Percentiles rank a stretch among this genome's conserved stretches.
These are phyloP conservation scores for Paraphaeosphaeria minitans DNA, from an alignment of 2,329 filamentous ascomycete species.

Conservation along the genomic window DNA sequence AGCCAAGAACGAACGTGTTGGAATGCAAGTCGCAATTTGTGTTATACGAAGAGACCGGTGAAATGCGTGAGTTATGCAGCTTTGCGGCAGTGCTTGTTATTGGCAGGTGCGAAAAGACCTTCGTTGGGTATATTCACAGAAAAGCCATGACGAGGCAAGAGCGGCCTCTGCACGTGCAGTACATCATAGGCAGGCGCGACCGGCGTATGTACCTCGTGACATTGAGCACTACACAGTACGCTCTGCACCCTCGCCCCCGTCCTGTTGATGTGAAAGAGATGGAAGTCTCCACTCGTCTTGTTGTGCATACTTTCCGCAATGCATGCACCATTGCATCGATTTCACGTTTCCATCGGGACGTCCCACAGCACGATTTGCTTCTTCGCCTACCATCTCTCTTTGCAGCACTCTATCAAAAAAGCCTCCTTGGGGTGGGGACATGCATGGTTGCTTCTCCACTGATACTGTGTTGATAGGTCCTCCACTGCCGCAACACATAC, in stretches of 20 bases:
- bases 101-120: neutral
- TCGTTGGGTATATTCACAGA: too few species aligned
- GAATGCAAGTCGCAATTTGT: neutral
- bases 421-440: neutral
- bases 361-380: neutral
- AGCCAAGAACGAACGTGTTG: neutral
- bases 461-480: neutral
- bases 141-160: neutral
- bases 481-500: neutral
- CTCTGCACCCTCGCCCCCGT: neutral
- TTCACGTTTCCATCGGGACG: neutral
- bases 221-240: too few species aligned
- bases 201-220: neutral
- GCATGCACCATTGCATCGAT: neutral
- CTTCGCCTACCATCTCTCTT: neutral
- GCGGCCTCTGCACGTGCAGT: neutral
- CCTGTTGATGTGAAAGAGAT: neutral
- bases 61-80: neutral
- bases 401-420: neutral
- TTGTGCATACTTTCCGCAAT: neutral
- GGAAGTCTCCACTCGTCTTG: neutral
- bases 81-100: neutral
- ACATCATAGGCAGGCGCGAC: neutral
- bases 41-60: neutral
- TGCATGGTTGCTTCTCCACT: neutral